These are phyloP conservation scores for Avena eriantha DNA, from an alignment of 176 grass and related monocot genomes.

Conservation along the genomic window DNA sequence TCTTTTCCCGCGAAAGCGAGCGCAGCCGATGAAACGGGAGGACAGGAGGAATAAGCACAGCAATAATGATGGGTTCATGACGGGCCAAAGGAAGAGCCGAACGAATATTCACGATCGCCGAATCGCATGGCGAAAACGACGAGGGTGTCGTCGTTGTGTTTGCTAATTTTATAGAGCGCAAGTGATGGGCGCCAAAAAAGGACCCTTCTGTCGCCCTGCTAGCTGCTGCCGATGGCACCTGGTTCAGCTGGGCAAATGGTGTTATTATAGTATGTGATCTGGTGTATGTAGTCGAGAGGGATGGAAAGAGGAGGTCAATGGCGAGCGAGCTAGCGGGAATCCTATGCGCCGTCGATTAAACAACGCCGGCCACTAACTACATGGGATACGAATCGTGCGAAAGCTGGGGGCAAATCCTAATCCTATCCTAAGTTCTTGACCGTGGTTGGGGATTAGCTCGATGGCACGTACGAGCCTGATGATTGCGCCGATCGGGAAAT, in stretches of 20 bases:
- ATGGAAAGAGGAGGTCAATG: constrained; percentile 38
- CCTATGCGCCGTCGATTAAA: constrained; percentile 42
- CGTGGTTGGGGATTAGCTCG: constrained; percentile 32
- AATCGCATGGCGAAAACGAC: constrained; percentile 29
- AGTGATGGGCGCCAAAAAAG: constrained; percentile 38
- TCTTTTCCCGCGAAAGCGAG: constrained; percentile 41
- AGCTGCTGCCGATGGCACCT: constrained; percentile 31
- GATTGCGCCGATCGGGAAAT: background rate
- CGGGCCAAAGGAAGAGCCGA: constrained; percentile 27
- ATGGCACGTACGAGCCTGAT: constrained; percentile 18
- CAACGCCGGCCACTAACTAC: constrained; percentile 39
- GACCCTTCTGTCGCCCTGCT: constrained; percentile 40
- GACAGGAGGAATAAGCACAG: constrained; percentile 27
- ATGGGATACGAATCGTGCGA: constrained; percentile 44
- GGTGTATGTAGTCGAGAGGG: background rate
- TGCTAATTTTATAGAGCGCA: background rate
- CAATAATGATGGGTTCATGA: background rate
- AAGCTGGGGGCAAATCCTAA: constrained; percentile 53
- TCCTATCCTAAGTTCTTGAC: constrained; percentile 50
- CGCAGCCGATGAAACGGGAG: constrained; percentile 24
- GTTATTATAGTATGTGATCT: constrained; percentile 38
- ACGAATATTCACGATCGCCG: constrained; percentile 43
- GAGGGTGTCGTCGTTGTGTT: background rate
- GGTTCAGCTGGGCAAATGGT: background rate
- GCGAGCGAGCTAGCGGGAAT: constrained; percentile 23